Base-by-base conservation (phyloP, 2,329 filamentous ascomycete genomes). In the Fusarium liriodendri region DNA sequence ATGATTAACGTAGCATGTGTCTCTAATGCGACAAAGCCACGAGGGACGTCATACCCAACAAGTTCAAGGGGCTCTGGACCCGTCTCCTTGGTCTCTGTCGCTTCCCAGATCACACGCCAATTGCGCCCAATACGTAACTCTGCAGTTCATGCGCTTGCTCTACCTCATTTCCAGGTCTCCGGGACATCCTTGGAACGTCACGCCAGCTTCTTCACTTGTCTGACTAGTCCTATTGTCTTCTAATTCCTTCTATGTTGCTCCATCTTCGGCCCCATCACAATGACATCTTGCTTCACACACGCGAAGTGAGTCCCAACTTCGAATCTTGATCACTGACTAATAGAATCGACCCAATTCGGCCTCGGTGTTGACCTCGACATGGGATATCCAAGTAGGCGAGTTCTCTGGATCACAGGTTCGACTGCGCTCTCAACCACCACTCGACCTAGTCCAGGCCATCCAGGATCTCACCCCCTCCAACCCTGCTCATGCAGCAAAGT, bases 1-100 rank as follows among this genome's bases (percentile, higher is more conserved):
- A 71, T 67, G 63, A 60, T 63, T 38, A 72, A 45, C 50, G 32
- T 37, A 22, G 54, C 20, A 57, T 55, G 60, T 69, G 60, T 57
- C 70, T 71, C 72, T 45, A 38, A 64, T 77, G 72, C 45, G 47
- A 64, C 58, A 67, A 70, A 66, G 40, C 55, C 68, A 66, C 64
- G 60, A 20, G 47, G 65, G 60, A 74, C 54, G 63, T 76, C 74
- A 78, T 66, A 50, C 52, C 42, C 58, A 64, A 62, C 38, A 52
- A 54, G 57, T 65, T 52, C 42, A 50, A 57, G 37, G 61, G 62
- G 18, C 37, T 64, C 37, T 11, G 14, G 54, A 18, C 32, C 58
- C 37, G 38, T 67, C 62, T 42, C 40, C 54, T 47, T 58, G 61
- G 47, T 40, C n/a, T 55, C 6, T 27, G 20, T 25, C 35, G 25